Conservation (phyloP, 306 rosid species). For the Urtica urens region DNA sequence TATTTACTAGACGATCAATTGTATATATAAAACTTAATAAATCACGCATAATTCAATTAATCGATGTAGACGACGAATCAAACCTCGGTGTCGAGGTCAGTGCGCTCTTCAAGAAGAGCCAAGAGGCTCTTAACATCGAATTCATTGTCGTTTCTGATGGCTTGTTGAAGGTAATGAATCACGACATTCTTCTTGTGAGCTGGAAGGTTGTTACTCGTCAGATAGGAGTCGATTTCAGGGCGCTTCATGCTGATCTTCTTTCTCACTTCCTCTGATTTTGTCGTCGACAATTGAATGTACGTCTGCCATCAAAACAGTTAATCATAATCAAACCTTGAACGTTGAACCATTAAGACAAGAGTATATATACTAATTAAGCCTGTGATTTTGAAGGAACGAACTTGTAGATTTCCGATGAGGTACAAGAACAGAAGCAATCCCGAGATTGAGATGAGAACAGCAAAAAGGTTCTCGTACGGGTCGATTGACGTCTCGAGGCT, state of each 20-base stretch:
- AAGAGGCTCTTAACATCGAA: background rate
- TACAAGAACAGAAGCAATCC: slow-evolving; percentile 43
- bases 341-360: no score
- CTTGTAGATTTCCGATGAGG: slow-evolving; percentile 61
- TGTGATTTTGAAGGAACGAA: background rate
- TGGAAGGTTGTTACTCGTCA: background rate
- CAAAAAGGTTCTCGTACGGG: slow-evolving; percentile 32
- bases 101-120: slow-evolving; percentile 3
- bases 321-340: background rate
- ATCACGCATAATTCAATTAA: no score
- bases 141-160: slow-evolving; percentile 1
- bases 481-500: slow-evolving; percentile 37
- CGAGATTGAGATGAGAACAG: slow-evolving; percentile 26
- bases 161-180: background rate
- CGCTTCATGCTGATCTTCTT: background rate
- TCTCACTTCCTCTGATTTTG: slow-evolving; percentile 4
- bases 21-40: no score
- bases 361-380: no score
- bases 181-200: background rate
- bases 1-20: background rate
- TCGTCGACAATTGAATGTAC: slow-evolving; percentile 5
- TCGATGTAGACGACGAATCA: no score
- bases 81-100: background rate
- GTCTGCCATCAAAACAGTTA: background rate
- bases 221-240: background rate